These are phyloP conservation scores for Daphne laureola DNA, from an alignment of 441 rosid species.

Conservation along the genomic window DNA sequence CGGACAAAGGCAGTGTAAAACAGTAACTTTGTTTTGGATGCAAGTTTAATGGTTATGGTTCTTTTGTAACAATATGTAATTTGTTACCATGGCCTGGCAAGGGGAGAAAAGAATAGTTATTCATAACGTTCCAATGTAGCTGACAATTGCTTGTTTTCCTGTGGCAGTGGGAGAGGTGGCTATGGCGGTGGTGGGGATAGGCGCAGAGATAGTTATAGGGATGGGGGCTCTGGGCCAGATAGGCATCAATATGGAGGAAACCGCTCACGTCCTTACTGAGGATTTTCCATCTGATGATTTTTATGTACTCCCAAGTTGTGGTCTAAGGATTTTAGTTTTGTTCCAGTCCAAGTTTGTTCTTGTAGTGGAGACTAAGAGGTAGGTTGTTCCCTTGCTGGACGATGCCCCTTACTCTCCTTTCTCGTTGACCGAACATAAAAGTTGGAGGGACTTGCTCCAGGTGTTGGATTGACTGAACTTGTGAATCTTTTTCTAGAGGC, in stretches of 20 bases:
- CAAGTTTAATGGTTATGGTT: too few relatives aligned
- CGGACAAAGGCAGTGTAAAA: too few relatives aligned
- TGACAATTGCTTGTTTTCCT: conserved; percentile 19
- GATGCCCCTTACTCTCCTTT: conserved; percentile 36
- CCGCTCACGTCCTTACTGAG: conserved; percentile 88
- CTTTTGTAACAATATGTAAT: too few relatives aligned
- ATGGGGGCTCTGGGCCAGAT: conserved; percentile 81
- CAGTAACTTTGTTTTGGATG: too few relatives aligned
- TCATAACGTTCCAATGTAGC: too few relatives aligned
- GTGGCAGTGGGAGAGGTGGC: conserved; percentile 75
- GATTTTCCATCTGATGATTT: conserved; percentile 25
- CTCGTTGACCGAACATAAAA: conserved; percentile 17
- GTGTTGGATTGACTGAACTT: conserved; percentile 46
- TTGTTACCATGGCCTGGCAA: too few relatives aligned
- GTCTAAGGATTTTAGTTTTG: conserved; percentile 35
- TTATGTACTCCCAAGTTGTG: conserved; percentile 59
- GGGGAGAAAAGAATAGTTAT: too few relatives aligned
- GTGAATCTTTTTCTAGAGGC: conserved; percentile 77
- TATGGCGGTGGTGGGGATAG: conserved; percentile 87
- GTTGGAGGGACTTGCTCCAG: conserved; percentile 27
- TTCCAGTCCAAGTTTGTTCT: conserved; percentile 45
- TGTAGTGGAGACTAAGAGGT: conserved; percentile 69
- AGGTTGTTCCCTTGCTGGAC: conserved; percentile 60
- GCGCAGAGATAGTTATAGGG: conserved; percentile 60
- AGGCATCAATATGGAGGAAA: conserved; percentile 81